A percentile compares a stretch with the other conserved stretches of the same genome.
Conservation (phyloP, 208 protist species). For the Entamoeba invadens region DNA sequence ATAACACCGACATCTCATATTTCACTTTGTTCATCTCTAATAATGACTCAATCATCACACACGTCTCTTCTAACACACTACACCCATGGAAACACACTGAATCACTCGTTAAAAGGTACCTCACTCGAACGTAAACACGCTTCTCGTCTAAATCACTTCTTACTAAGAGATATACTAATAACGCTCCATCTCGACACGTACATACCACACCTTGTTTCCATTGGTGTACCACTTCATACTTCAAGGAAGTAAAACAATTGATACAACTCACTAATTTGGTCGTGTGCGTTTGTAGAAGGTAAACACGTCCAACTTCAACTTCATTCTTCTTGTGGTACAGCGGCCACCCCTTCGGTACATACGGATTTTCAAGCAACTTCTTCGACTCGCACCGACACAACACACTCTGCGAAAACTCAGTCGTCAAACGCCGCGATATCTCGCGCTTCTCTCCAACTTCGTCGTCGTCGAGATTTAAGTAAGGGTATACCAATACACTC, state of each 20-base stretch:
- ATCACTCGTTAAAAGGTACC: background rate
- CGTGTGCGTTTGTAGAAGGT: background rate
- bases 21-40: too few species aligned
- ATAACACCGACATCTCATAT: background rate
- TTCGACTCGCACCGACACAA: too few species aligned
- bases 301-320: background rate
- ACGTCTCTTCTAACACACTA: background rate
- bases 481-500: too few species aligned
- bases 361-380: too few species aligned
- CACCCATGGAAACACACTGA: background rate
- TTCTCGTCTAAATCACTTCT: background rate
- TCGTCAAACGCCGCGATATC: too few species aligned
- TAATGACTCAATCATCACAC: background rate
- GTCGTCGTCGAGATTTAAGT: too few species aligned
- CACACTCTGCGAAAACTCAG: too few species aligned
- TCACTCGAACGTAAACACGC: background rate
- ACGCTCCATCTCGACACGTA: background rate
- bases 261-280: background rate
- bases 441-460: too few species aligned
- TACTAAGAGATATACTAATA: background rate
- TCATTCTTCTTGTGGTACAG: background rate
- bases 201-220: background rate
- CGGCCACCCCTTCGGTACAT: background rate
- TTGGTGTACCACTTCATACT: background rate
- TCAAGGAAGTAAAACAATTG: background rate